Base-by-base conservation (phyloP, 257 asterid species). In the Salvia hispanica region DNA sequence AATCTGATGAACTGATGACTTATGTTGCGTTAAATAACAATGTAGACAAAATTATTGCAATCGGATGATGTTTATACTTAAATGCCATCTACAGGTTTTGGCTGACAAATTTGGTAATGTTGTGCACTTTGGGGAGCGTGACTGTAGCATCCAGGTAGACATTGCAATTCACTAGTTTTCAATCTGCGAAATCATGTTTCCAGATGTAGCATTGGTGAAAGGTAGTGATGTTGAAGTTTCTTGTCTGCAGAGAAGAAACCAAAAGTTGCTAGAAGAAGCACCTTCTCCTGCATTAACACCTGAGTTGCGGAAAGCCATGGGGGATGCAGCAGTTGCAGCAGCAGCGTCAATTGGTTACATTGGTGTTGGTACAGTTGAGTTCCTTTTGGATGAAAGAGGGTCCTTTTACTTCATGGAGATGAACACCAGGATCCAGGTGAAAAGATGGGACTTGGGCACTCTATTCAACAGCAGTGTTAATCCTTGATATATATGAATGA, bases 281-380 rank as follows among this genome's bases (percentile, higher is more conserved):
- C 99, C 99, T 11, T 94, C 99, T 62, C 99, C 99, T 71, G 99
- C 99, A 68, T 80, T 94, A 71, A 88, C 96, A 65, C 74, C 93
- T 13, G 99, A 90, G 72, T 73, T 94, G 67, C 86, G 99, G 64
- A 94, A 88, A 76, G 97, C 96, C 73, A 94, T 94, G 99, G 99
- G 99, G 66, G 99, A 94, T 81, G 99, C 99, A 64, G 99, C 99
- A 65, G 96, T 93, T 60, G 91, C 99, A 62, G 99, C 99, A n/a
- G 99, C 99, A 44, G 91, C 96, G 44, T 91, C 99, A 12, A 94
- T 94, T 71, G 99, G 99, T 56, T 94, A 94, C 71, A 58, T 94
- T 18, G 99, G 99, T 58, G 99, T 94, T 51, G 99, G 99, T 57
- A 94, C 99, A 14, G 69, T 94, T 13, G 99, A 94, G 81, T 94